These are phyloP conservation scores for Eimeria falciformis DNA, from an alignment of 169 alveolate genomes.

Conservation along the genomic window DNA sequence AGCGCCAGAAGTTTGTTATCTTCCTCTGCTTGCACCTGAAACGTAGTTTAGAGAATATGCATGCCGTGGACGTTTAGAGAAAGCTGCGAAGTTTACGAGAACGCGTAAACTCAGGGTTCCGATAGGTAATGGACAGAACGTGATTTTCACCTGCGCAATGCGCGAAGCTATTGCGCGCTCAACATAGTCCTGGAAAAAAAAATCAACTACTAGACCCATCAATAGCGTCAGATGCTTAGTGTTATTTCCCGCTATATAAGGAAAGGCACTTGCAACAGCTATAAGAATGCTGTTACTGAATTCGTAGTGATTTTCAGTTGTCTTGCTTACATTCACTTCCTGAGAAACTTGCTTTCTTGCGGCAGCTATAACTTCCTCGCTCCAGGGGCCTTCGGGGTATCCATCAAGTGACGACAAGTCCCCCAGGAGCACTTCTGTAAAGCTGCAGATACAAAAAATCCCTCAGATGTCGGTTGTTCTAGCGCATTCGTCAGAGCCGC, in stretches of 20 bases:
- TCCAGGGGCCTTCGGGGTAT: not conserved
- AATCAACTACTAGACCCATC: too few relatives aligned
- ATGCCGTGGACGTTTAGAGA: not conserved
- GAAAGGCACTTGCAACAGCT: too few relatives aligned
- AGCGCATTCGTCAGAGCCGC: not conserved
- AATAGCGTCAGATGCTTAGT: too few relatives aligned
- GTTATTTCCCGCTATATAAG: too few relatives aligned
- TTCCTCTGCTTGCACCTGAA: slow-evolving; percentile 31
- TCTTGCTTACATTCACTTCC: slow-evolving; percentile 10
- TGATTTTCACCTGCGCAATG: too few relatives aligned
- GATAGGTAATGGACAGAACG: too few relatives aligned
- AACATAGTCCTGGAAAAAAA: too few relatives aligned
- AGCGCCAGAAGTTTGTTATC: slow-evolving; percentile 20
- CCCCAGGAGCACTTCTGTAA: not conserved
- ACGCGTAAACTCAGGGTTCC: too few relatives aligned
- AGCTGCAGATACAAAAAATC: not conserved
- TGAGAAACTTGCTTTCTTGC: not conserved
- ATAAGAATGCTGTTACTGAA: too few relatives aligned
- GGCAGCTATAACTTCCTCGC: slow-evolving; percentile 12
- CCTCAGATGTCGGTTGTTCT: not conserved
- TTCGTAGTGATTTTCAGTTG: too few relatives aligned
- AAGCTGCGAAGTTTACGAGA: not conserved
- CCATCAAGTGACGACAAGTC: not conserved
- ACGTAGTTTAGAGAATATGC: not conserved
- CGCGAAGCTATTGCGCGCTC: too few relatives aligned